Conservation (phyloP, 495 filamentous ascomycete genomes). For the Xanthoparmelia taractica region DNA sequence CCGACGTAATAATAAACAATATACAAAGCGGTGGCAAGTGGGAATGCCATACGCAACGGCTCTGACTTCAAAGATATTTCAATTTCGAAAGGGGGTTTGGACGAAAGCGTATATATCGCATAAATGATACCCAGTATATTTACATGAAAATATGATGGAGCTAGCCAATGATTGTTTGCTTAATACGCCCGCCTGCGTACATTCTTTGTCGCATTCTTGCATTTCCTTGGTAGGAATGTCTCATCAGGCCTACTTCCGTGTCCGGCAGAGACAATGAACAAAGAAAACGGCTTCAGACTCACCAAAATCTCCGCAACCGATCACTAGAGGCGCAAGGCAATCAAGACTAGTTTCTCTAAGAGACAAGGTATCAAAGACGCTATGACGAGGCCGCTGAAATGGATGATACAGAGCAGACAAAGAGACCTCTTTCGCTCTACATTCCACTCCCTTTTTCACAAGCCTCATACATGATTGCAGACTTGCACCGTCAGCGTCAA, state of each 20-base stretch:
- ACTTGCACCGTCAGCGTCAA: constrained; percentile 22
- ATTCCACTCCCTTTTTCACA: constrained; percentile 20
- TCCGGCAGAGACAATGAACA: constrained; percentile 29
- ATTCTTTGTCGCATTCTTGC: constrained; percentile 29
- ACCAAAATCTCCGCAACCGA: constrained; percentile 19
- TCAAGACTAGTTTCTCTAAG: constrained; percentile 11
- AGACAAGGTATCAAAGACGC: constrained; percentile 18
- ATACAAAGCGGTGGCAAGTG: not conserved
- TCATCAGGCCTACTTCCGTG: constrained; percentile 23
- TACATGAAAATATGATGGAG: constrained; percentile 7
- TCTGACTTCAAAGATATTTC: not conserved
- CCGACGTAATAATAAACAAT: constrained; percentile 1
- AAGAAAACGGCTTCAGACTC: constrained; percentile 22
- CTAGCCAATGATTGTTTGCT: constrained; percentile 4
- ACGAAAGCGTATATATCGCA: constrained; percentile 8
- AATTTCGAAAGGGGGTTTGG: not conserved
- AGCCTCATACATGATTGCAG: constrained; percentile 20
- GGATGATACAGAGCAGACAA: constrained; percentile 20
- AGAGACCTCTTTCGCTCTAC: constrained; percentile 21
- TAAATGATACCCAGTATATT: constrained; percentile 16
- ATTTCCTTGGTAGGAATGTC: constrained; percentile 24
- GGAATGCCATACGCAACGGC: not conserved
- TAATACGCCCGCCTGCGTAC: constrained; percentile 14
- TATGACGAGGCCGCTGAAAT: constrained; percentile 15
- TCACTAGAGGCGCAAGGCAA: constrained; percentile 15